A percentile compares a stretch with the other conserved stretches of the same genome.
These are phyloP conservation scores for Cyanidium caldarium DNA, from an alignment of 23 red algal species.

Conservation along the genomic window DNA sequence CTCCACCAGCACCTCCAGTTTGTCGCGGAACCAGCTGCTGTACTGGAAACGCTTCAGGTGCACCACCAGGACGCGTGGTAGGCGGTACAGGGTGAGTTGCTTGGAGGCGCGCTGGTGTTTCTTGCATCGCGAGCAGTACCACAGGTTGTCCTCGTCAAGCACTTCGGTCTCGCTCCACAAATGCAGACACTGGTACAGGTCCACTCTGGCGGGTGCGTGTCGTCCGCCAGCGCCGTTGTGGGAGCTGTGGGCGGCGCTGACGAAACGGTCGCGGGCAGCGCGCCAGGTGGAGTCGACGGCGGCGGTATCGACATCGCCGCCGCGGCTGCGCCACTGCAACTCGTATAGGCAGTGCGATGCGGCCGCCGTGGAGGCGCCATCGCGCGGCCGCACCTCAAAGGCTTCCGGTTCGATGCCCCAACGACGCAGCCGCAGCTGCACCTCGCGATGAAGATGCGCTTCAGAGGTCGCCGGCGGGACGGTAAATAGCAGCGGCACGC, in stretches of 20 bases:
- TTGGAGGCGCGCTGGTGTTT: slow-evolving; percentile 27
- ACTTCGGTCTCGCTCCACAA: slow-evolving; percentile 24
- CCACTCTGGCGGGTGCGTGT: neutral
- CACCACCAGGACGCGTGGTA: slow-evolving; percentile 17
- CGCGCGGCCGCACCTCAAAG: too few species aligned
- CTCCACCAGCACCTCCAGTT: slow-evolving; percentile 24
- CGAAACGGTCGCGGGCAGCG: too few species aligned
- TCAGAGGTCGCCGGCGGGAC: too few species aligned
- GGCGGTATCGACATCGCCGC: too few species aligned
- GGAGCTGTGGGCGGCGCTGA: too few species aligned
- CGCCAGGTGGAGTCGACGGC: too few species aligned
- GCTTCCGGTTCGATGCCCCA: too few species aligned
- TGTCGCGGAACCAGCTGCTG: slow-evolving; percentile 18
- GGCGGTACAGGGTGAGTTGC: slow-evolving; percentile 11
- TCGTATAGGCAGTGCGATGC: too few species aligned
- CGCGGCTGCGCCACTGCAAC: too few species aligned
- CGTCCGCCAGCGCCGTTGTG: neutral
- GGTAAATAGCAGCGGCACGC: neutral
- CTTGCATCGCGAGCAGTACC: slow-evolving; percentile 32
- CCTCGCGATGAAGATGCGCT: too few species aligned
- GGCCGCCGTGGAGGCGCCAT: too few species aligned
- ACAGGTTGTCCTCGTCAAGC: slow-evolving; percentile 21
- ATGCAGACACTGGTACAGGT: slow-evolving; percentile 8
- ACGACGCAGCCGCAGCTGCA: too few species aligned
- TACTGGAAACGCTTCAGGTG: slow-evolving; percentile 35